These are phyloP conservation scores for Lotmaria passim DNA, from an alignment of 208 protist species.

Conservation along the genomic window DNA sequence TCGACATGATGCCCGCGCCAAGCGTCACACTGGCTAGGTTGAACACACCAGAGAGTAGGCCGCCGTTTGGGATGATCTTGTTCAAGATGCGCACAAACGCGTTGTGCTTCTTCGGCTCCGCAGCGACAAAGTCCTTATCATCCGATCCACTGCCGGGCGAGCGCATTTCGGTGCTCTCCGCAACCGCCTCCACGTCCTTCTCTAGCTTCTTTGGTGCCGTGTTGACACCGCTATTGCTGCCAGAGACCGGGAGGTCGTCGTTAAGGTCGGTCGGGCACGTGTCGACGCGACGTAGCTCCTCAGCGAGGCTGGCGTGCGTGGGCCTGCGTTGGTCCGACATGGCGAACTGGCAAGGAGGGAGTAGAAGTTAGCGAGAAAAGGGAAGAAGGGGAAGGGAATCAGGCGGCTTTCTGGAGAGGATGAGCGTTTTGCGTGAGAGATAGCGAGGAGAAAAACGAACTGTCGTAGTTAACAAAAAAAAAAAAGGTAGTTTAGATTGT, in stretches of 20 bases:
- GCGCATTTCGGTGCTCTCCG: not conserved
- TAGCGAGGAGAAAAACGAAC: too few relatives aligned
- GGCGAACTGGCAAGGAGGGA: too few relatives aligned
- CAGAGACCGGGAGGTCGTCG: not conserved
- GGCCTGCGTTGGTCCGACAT: not conserved
- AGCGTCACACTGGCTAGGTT: conserved; percentile 67
- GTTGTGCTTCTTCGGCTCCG: conserved; percentile 1
- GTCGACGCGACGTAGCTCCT: not conserved
- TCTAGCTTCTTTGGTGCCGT: not conserved
- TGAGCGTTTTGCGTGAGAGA: too few relatives aligned
- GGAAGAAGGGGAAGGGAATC: too few relatives aligned
- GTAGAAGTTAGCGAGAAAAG: too few relatives aligned
- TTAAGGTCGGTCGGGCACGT: not conserved
- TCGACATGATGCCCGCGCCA: conserved; percentile 70
- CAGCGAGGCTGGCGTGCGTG: not conserved
- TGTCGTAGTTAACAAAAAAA: too few relatives aligned
- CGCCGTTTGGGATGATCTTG: conserved; percentile 49
- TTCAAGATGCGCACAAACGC: conserved; percentile 25
- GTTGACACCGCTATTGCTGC: not conserved
- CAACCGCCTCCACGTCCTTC: not conserved
- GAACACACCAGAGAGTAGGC: conserved; percentile 46
- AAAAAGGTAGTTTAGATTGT: too few relatives aligned
- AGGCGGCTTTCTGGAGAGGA: too few relatives aligned
- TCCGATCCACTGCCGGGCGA: not conserved
- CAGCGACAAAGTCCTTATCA: not conserved